Evolutionary conservation across 176 grass and related monocot species (phyloP), one percentile per base, ranked within the genome.

Genomic region (Neostapfia colusana): DNA sequence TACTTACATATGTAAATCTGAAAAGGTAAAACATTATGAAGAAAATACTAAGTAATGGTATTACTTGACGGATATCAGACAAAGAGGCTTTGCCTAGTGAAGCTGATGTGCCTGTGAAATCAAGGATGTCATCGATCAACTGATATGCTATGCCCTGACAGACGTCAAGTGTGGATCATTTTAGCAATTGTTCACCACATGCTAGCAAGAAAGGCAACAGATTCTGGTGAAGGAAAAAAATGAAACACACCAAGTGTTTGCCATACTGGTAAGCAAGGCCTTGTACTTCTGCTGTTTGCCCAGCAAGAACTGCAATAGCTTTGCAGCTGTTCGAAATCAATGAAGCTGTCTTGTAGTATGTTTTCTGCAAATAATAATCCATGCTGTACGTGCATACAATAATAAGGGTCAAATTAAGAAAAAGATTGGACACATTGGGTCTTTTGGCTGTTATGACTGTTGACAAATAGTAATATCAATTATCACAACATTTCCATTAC

Each of bases 311-410:
- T 24, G 90, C 85, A 84, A 87, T 41, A 65, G 93, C 81, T 90
- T 97, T 97, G 83, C 90, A 97, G 75, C 93, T 93, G 43, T 93
- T 97, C 61, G 93, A 97, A 78, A 97, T 90, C 65, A 97, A 63
- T 7, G 93, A 85, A 34, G 93, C 93, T 55, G 93, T 97, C 79
- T 97, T 97, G 85, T 78, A 90, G 70, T 97, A 97, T 88, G 93
- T 84, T 80, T 97, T 97, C 59, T 84, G 85, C 80, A 97, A 78
- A 72, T 97, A 97, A 75, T 97, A 90, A 43, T 93, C 83, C 93
- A 93, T 97, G 84, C 85, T 97, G 84, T 74, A 71, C 20, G 54
- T 70, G 31, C 31, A 63, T 69, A 21, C 66, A 75, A 42, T 43
- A 56, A 18, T 37, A 63, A 10, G 76, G 46, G 48, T 57, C 50